Base-by-base conservation (phyloP, 805 yeast genomes). In the Ogataea degrootiae region DNA sequence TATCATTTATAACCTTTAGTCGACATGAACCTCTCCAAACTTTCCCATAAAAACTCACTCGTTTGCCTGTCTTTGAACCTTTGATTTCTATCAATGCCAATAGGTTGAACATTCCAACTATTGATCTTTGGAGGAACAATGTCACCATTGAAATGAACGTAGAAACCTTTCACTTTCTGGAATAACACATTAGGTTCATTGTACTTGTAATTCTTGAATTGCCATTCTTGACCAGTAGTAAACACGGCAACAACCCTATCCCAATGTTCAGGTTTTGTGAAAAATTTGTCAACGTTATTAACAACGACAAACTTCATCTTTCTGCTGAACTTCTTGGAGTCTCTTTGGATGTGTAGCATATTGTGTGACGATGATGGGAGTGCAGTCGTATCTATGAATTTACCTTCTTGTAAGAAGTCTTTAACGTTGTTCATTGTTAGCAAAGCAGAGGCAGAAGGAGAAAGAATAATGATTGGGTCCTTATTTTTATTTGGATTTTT, bases 201-300 rank as follows among this genome's bases (percentile, higher is more conserved):
- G 81, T 90, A 85, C 62, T 85, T 86, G 68, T 92, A 94, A 58
- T 82, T 80, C 61, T 87, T 80, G 69, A 94, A 88, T 69, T 94
- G 99, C 99, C 99, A 94, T 46, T 83, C 75, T 70, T 94, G 99
- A 12, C 99, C 99, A 11, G 97, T 92, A 16, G 97, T 92, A 70
- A 94, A 85, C 36, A 94, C 87, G 0, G 96, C 97, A 42, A 92
- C 87, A 1, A 94, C 97, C 49, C 99, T 78, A 61, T 89, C 96
- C 99, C 99, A 94, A 68, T 94, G 89, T 65, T 94, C 98, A 4
- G 96, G 96, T 63, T 91, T 92, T 22, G 87, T 83, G 70, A 87
- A 85, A 68, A 86, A 86, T 68, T 83, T 78, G 45, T 90, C 96
- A 5, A 90, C 89, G 47, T 87, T 86, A 62, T 88, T 95, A 33